phyloP scores from a whole-genome alignment of 23 red algal species.

The Gracilaria gracilis region DNA sequence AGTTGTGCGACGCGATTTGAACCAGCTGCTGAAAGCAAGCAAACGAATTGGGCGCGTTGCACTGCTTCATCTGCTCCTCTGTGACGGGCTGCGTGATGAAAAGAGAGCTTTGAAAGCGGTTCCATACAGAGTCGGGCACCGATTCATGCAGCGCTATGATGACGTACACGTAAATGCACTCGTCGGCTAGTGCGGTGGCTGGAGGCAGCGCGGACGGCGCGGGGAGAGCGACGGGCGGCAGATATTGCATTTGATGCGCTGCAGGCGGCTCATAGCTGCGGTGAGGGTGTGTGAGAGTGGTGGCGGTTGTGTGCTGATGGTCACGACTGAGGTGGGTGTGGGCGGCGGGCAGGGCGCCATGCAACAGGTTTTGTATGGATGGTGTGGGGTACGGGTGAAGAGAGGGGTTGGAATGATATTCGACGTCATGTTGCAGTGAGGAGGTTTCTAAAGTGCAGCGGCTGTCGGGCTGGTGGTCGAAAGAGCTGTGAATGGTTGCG shows the following conservation, averaged over 20 bases:
- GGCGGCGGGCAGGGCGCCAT: neutral
- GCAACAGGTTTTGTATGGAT: neutral
- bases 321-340: neutral
- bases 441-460: neutral
- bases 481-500: neutral
- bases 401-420: neutral
- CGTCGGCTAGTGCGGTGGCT: neutral
- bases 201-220: neutral
- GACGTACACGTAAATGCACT: constrained; percentile 48
- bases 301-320: neutral
- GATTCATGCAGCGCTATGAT: constrained; percentile 7
- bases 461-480: neutral
- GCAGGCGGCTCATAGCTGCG: neutral
- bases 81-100: constrained; percentile 21
- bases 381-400: neutral
- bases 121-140: neutral
- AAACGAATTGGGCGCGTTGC: neutral
- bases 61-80: neutral
- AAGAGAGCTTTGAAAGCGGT: constrained; percentile 6
- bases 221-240: neutral
- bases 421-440: neutral
- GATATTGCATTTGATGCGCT: neutral
- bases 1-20: constrained; percentile 3
- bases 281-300: neutral
- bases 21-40: constrained; percentile 23